Evolutionary conservation across 441 rosid genomes (phyloP).

Genomic region (Pelargonium fulgidum): DNA sequence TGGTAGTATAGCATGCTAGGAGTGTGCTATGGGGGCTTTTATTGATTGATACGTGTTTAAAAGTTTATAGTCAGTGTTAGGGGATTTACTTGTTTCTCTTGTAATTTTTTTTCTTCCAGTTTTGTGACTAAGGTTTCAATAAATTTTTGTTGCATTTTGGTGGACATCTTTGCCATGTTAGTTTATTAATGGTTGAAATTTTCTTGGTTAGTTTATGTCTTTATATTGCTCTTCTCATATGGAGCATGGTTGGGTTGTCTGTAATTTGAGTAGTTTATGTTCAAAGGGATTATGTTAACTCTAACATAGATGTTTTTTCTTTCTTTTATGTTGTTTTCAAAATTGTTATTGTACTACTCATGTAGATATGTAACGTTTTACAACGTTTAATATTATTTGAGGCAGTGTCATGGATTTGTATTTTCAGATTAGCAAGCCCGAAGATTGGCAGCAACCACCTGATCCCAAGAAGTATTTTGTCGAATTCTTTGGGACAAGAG

Average conservation of each 20-base stretch:
- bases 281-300: not conserved
- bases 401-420: constrained; percentile 22
- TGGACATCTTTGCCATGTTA: not conserved
- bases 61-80: not conserved
- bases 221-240: constrained; percentile 3
- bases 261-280: not conserved
- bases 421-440: constrained; percentile 81
- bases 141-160: not conserved
- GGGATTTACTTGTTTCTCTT: not conserved
- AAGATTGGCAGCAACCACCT: constrained; percentile 67
- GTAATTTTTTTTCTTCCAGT: not conserved
- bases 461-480: constrained; percentile 92
- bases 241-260: not conserved
- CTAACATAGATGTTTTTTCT: not conserved
- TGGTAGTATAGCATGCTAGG: not conserved
- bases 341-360: not conserved
- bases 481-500: constrained; percentile 90
- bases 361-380: not conserved
- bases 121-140: not conserved
- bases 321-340: not conserved
- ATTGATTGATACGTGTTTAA: not conserved
- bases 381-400: constrained; percentile 11
- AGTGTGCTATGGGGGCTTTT: not conserved
- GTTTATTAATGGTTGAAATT: not conserved
- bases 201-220: not conserved